Conservation (phyloP, 345 rosid genomes). For the Garcia nutans region DNA sequence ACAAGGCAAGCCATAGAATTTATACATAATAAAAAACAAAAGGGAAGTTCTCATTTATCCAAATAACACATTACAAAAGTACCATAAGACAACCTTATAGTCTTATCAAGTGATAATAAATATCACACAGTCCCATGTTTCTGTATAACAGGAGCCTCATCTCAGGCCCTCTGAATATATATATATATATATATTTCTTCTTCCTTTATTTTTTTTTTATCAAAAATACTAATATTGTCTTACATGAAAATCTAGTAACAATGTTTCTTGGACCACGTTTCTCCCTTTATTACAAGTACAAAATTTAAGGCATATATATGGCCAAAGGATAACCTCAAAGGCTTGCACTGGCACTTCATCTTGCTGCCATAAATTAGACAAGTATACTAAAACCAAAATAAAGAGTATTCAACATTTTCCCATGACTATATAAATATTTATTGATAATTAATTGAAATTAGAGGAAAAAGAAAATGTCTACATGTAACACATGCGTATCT, state of each 20-base stretch:
- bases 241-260: background rate
- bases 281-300: too few relatives aligned
- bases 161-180: background rate
- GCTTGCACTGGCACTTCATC: background rate
- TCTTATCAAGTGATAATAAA: background rate
- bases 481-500: too few relatives aligned
- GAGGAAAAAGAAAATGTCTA: too few relatives aligned
- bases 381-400: background rate
- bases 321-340: background rate
- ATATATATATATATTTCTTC: background rate
- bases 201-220: background rate
- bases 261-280: conserved; percentile 8
- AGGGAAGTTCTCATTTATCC: background rate
- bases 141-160: background rate
- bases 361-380: background rate
- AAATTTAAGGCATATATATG: conserved; percentile 7
- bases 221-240: background rate
- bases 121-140: background rate
- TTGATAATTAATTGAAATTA: background rate
- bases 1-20: too few relatives aligned
- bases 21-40: background rate
- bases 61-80: conserved; percentile 3
- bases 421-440: too few relatives aligned
- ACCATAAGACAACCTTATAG: background rate
- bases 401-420: background rate